A percentile compares a stretch with the other conserved stretches of the same genome.
Evolutionary conservation across 306 rosid species (phyloP).

Genomic region (Citrullus colocynthis): DNA sequence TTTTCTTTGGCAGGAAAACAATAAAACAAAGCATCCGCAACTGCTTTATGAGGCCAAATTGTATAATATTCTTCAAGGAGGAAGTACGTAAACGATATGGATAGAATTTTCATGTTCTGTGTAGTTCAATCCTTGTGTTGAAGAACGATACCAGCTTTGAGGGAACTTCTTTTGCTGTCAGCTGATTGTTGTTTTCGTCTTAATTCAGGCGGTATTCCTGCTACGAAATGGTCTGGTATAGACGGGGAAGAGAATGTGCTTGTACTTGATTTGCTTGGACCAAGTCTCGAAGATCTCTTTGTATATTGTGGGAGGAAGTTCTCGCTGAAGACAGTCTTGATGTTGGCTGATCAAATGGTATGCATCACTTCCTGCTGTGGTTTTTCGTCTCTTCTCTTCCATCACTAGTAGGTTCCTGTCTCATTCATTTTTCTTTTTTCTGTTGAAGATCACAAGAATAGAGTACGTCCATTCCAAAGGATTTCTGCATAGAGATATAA

Average conservation of each 20-base stretch:
- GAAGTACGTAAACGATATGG: slow-evolving; percentile 47
- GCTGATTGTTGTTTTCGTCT: neutral
- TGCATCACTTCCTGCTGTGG: neutral
- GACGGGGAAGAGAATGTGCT: slow-evolving; percentile 79
- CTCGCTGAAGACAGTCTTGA: slow-evolving; percentile 72
- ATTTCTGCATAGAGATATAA: slow-evolving; percentile 79
- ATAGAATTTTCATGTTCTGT: neutral
- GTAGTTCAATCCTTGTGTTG: neutral
- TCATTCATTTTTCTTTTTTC: neutral
- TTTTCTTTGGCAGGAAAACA: slow-evolving; percentile 55
- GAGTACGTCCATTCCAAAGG: slow-evolving; percentile 96
- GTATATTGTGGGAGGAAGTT: slow-evolving; percentile 80
- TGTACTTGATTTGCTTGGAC: slow-evolving; percentile 80
- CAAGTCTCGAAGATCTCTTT: slow-evolving; percentile 92
- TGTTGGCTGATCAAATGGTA: slow-evolving; percentile 97
- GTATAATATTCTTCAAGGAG: slow-evolving; percentile 83
- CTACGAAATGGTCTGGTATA: slow-evolving; percentile 70
- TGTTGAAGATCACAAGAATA: slow-evolving; percentile 59
- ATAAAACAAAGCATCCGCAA: slow-evolving; percentile 90
- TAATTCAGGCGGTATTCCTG: slow-evolving; percentile 62
- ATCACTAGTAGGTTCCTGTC: neutral
- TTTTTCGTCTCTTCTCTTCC: neutral
- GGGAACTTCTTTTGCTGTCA: neutral
- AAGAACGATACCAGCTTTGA: neutral
- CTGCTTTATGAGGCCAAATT: slow-evolving; percentile 87